Conservation (phyloP, 2,329 filamentous ascomycete species). For the Xylaria sp. region DNA sequence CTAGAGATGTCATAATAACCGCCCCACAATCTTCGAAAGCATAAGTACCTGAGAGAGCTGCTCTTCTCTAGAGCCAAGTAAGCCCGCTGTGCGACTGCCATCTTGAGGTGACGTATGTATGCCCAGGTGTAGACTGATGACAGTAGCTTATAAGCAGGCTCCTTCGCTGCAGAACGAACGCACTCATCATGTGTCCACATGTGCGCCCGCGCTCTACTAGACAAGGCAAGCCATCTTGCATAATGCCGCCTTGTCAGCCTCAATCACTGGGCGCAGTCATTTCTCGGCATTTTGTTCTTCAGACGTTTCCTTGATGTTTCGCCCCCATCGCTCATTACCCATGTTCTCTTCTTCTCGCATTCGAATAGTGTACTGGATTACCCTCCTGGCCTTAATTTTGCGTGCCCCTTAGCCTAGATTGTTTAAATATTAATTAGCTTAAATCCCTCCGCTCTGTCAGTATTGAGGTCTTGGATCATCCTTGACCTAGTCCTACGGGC, state of each 20-base stretch:
- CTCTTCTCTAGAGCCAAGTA: constrained; percentile 1
- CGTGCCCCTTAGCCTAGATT: not conserved
- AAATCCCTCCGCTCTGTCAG: constrained; percentile 16
- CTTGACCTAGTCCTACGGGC: constrained; percentile 6
- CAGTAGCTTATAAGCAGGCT: constrained; percentile 25
- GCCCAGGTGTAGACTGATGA: constrained; percentile 5
- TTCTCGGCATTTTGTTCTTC: constrained; percentile 16
- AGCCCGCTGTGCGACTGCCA: constrained; percentile 17
- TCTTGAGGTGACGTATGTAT: constrained; percentile 11
- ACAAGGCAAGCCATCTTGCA: constrained; percentile 36
- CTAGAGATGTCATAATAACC: too few species aligned
- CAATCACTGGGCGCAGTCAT: constrained; percentile 41
- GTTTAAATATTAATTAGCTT: constrained; percentile 25
- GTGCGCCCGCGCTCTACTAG: constrained; percentile 32
- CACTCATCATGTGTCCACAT: constrained; percentile 27
- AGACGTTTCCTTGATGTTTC: constrained; percentile 31
- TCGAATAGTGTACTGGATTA: constrained; percentile 20
- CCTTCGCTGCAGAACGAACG: constrained; percentile 11
- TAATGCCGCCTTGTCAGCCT: constrained; percentile 47
- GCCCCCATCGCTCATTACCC: constrained; percentile 35
- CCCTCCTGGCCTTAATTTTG: constrained; percentile 17
- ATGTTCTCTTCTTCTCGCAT: constrained; percentile 26
- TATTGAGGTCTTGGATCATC: constrained; percentile 10
- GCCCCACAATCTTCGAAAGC: too few species aligned
- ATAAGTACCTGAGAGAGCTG: constrained; percentile 4